phyloP scores from a whole-genome alignment of 2,329 filamentous ascomycete species.

The Acrodontium crateriforme region DNA sequence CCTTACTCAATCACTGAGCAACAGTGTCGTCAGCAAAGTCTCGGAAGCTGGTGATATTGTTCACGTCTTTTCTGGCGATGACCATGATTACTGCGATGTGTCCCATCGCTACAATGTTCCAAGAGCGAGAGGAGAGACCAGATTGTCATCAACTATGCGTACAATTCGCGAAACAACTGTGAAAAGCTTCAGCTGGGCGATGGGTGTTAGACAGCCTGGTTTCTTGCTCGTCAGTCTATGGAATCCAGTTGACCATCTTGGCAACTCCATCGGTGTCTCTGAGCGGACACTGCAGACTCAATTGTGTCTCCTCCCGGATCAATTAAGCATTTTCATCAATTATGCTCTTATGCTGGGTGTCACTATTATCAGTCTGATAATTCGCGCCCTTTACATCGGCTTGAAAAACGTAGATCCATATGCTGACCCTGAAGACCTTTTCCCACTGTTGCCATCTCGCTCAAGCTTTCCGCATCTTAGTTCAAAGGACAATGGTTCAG shows the following conservation, averaged over 20 bases:
- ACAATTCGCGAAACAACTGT: slow-evolving; percentile 69
- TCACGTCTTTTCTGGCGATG: slow-evolving; percentile 87
- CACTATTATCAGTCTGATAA: slow-evolving; percentile 35
- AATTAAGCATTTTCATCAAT: slow-evolving; percentile 67
- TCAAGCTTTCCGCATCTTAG: slow-evolving; percentile 7
- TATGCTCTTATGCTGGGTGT: slow-evolving; percentile 53
- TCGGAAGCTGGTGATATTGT: slow-evolving; percentile 51
- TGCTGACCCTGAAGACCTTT: neutral
- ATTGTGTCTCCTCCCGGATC: slow-evolving; percentile 79
- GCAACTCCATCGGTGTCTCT: slow-evolving; percentile 15
- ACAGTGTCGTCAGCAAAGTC: slow-evolving; percentile 59
- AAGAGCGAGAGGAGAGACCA: slow-evolving; percentile 1
- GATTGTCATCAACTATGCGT: slow-evolving; percentile 24
- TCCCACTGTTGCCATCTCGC: slow-evolving; percentile 1
- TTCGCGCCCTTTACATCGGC: slow-evolving; percentile 29
- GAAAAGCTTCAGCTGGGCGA: slow-evolving; percentile 89
- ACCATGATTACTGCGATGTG: slow-evolving; percentile 95
- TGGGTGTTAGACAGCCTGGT: slow-evolving; percentile 80
- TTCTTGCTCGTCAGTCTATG: slow-evolving; percentile 82
- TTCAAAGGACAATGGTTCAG: slow-evolving; percentile 7
- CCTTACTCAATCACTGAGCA: slow-evolving; percentile 61
- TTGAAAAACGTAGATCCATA: slow-evolving; percentile 5
- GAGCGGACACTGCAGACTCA: slow-evolving; percentile 65
- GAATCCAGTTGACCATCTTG: slow-evolving; percentile 62
- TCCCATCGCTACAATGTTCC: slow-evolving; percentile 44